A percentile compares a stretch with the other conserved stretches of the same genome.
phyloP scores from a whole-genome alignment of 2,329 filamentous ascomycete genomes.

The Elsinoe perseae region DNA sequence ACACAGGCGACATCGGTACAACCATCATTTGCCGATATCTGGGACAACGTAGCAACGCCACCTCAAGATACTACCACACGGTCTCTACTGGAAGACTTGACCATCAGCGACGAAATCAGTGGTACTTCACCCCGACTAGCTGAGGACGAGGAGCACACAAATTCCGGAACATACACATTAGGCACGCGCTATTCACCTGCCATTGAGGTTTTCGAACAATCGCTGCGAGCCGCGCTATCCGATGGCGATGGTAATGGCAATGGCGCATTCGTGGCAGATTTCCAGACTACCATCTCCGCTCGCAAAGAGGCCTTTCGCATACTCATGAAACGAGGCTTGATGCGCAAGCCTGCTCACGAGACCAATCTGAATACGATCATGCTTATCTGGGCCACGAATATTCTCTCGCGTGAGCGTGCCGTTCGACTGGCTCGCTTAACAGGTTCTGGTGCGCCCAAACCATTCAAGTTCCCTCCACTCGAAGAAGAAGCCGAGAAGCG shows the following conservation, averaged over 20 bases:
- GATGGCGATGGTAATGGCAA: no score
- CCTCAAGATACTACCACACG: background rate
- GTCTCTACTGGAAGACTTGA: background rate
- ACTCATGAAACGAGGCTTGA: background rate
- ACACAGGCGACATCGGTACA: background rate
- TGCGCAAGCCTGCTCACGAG: constrained; percentile 11
- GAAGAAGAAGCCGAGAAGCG: constrained; percentile 9
- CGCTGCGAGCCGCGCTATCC: background rate
- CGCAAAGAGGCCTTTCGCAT: background rate
- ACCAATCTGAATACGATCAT: constrained; percentile 4
- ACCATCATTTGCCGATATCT: background rate
- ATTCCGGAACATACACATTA: background rate
- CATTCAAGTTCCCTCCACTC: constrained; percentile 2
- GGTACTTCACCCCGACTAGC: background rate
- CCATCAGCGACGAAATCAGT: background rate
- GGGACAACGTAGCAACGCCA: background rate
- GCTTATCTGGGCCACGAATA: background rate
- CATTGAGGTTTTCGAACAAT: background rate
- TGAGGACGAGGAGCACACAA: background rate
- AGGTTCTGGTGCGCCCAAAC: background rate
- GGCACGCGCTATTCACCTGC: constrained; percentile 4
- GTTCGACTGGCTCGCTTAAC: background rate
- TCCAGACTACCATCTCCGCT: background rate
- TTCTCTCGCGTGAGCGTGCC: constrained; percentile 4
- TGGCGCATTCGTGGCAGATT: constrained; percentile 1